phyloP scores from a whole-genome alignment of 106 monocot genomes.

The Amphibolis antarctica region DNA sequence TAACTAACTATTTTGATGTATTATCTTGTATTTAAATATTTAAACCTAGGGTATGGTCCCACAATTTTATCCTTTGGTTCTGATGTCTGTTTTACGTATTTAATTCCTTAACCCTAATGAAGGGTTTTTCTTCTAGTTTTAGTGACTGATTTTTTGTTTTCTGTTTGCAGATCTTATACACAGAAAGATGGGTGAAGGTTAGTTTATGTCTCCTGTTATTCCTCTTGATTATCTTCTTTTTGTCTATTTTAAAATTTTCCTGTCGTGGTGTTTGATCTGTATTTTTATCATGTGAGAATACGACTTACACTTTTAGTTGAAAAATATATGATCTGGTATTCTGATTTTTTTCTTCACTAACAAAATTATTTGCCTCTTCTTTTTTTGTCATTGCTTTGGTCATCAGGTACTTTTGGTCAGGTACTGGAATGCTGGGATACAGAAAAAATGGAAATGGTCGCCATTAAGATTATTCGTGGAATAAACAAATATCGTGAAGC shows the following conservation, averaged over 20 bases:
- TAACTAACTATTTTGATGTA: too few species aligned
- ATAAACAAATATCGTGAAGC: slow-evolving; percentile 84
- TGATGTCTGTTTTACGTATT: background rate
- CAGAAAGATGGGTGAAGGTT: slow-evolving; percentile 99
- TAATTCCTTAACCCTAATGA: background rate
- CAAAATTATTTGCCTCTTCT: slow-evolving; percentile 22
- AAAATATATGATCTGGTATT: too few species aligned
- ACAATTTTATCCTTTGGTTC: background rate
- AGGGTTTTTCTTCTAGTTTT: background rate
- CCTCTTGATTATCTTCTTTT: background rate
- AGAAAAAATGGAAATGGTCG: slow-evolving; percentile 93
- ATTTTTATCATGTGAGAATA: too few species aligned
- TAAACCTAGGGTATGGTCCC: too few species aligned
- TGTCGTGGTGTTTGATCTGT: background rate
- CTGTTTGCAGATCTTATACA: slow-evolving; percentile 62
- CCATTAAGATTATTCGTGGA: slow-evolving; percentile 76
- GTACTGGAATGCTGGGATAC: slow-evolving; percentile 96
- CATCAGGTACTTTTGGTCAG: slow-evolving; percentile 85
- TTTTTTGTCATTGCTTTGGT: background rate
- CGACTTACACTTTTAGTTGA: too few species aligned
- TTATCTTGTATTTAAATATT: too few species aligned
- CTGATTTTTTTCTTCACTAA: slow-evolving; percentile 22
- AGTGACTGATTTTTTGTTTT: slow-evolving; percentile 9
- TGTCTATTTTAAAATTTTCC: background rate
- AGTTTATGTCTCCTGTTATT: slow-evolving; percentile 8